These are phyloP conservation scores for Crinitomyces ghanaensis DNA, from an alignment of 805 yeast genomes.

Conservation along the genomic window DNA sequence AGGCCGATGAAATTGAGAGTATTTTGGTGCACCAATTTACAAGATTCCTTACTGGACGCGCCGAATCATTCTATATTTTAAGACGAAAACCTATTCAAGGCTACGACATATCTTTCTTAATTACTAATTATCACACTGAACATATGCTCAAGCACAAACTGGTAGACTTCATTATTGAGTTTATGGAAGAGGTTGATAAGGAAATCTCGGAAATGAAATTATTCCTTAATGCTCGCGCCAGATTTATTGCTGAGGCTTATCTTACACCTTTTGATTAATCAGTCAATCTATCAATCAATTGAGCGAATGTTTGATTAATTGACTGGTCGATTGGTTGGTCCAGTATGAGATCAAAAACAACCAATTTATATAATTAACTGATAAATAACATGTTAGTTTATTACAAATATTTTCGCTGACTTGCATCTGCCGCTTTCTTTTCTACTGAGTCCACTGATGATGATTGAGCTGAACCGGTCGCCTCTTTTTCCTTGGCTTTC, in stretches of 20 bases:
- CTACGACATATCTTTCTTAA: conserved; percentile 84
- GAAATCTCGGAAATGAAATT: conserved; percentile 98
- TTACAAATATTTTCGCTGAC: too few relatives aligned
- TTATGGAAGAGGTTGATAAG: conserved; percentile 98
- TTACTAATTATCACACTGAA: conserved; percentile 92
- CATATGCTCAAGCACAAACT: conserved; percentile 90
- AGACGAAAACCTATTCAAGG: conserved; percentile 81
- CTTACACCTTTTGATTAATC: conserved; percentile 71
- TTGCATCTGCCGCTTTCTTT: too few relatives aligned
- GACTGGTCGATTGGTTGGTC: too few relatives aligned
- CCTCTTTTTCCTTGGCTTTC: too few relatives aligned
- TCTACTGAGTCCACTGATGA: too few relatives aligned
- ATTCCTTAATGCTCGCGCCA: conserved; percentile 92
- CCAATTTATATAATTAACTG: too few relatives aligned
- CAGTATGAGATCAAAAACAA: too few relatives aligned
- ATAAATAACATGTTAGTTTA: too few relatives aligned
- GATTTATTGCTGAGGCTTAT: conserved; percentile 95
- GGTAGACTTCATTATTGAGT: conserved; percentile 93
- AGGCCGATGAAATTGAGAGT: conserved; percentile 94
- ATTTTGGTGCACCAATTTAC: conserved; percentile 92
- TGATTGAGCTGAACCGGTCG: too few relatives aligned
- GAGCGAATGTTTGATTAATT: too few relatives aligned
- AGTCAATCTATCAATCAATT: not conserved
- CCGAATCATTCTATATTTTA: conserved; percentile 84
- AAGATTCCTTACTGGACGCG: conserved; percentile 86